A percentile compares a stretch with the other conserved stretches of the same genome.
phyloP scores from a whole-genome alignment of 2,329 filamentous ascomycete species.

The Atkinsonella texensis region DNA sequence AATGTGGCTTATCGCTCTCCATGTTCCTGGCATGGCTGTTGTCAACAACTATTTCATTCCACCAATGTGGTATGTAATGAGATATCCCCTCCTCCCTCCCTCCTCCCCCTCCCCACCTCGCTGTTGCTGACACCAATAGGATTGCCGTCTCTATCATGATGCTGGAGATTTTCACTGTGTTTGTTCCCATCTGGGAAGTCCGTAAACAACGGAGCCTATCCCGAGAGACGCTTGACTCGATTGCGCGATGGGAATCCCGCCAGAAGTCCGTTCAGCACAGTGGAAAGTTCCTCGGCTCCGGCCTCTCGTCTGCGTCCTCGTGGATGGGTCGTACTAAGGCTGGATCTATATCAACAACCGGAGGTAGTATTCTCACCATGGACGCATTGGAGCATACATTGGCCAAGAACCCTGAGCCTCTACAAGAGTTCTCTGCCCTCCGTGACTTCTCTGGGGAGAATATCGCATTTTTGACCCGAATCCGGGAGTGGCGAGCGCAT shows the following conservation, averaged over 20 bases:
- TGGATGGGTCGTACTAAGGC: constrained; percentile 25
- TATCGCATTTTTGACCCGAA: constrained; percentile 49
- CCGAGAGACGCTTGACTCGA: constrained; percentile 36
- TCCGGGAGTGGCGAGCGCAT: constrained; percentile 30
- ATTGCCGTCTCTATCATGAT: constrained; percentile 48
- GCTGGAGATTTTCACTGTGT: constrained; percentile 52
- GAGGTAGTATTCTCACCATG: constrained; percentile 43
- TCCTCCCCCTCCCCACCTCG: no score
- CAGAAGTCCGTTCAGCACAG: constrained; percentile 20
- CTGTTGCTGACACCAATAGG: constrained; percentile 17
- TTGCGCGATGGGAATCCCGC: constrained; percentile 34
- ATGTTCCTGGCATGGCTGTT: constrained; percentile 35
- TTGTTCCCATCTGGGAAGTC: constrained; percentile 50
- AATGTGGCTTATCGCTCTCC: constrained; percentile 52
- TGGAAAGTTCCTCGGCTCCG: constrained; percentile 21
- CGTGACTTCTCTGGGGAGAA: constrained; percentile 58
- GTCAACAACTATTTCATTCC: constrained; percentile 46
- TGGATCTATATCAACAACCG: constrained; percentile 19
- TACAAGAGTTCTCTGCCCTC: constrained; percentile 49
- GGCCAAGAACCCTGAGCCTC: constrained; percentile 39
- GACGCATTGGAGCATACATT: constrained; percentile 47
- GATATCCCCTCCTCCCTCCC: no score
- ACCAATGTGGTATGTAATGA: constrained; percentile 43
- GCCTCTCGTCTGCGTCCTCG: constrained; percentile 23
- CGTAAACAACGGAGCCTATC: constrained; percentile 30